Base-by-base conservation (phyloP, 768 basidiomycete species). In the Phlebiopsis flavidoalba region DNA sequence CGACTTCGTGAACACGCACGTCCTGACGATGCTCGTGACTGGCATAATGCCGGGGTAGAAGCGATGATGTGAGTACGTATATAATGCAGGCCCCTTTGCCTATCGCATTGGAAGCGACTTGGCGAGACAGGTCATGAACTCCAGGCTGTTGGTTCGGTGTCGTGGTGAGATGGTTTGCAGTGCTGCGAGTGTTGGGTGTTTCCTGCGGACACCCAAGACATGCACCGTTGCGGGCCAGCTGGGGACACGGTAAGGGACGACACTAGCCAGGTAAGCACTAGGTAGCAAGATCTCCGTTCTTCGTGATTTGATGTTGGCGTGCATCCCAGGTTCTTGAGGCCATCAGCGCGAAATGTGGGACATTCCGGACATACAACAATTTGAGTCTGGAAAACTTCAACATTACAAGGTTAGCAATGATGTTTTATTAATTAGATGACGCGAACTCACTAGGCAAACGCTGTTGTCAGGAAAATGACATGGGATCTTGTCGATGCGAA, bases 311-410 rank as follows among this genome's bases (percentile, higher is more conserved):
- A 6, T 19, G 21, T 40, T 10, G n/a, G n/a, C 24, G 6, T 21
- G 19, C 11, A 17, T 35, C 14, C 26, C 52, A 83, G 79, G 78
- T 84, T 8, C 75, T 80, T 59, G 72, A 69, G 10, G 82, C 82
- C 1, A 82, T 84, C 52, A n/a, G n/a, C n/a, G 69, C 75, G 37
- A 65, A 65, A 53, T 84, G 83, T 64, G 82, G n/a, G 83, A 0
- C 75, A 78, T 37, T 71, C 70, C 53, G 82, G 82, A 3, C 77
- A 71, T 2, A 81, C 76, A 0, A 69, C 77, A n/a, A 5, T 78
- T 84, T 64, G 75, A 74, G 49, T 45, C 71, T 0, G 82, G 82
- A n/a, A 3, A 67, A 72, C 5, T 83, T 75, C 64, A 83, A 83
- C 63, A 80, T 84, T 21, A 84, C 83, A 0, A 74, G 80, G 82